Base-by-base conservation (phyloP, 257 asterid species). In the Sherardia arvensis region DNA sequence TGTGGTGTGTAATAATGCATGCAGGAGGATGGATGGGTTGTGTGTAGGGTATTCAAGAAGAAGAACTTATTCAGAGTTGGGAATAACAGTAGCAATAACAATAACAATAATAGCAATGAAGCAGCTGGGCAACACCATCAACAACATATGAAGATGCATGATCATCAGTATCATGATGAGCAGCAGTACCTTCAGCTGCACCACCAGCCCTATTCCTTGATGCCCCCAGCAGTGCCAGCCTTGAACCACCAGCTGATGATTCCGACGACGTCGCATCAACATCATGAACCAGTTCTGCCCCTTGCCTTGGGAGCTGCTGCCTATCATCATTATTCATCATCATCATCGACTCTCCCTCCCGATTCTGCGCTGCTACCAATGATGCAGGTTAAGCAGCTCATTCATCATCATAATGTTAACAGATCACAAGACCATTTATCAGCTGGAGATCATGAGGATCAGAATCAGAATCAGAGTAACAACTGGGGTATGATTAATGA, bases 21-120 rank as follows among this genome's bases (percentile, higher is more conserved):
- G 7, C 66, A 89, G 95, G 97, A 87, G 73, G 97, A 85, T 47
- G 97, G 97, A 18, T 90, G 97, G 97, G 97, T 90, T 45, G 81
- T 90, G 40, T 90, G 97, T 49, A 83, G 96, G 55, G 97, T 87
- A 17, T 90, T 90, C 91, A 90, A 84, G 85, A 90, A 90, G 88
- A 90, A 87, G 71, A 90, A 82, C 53, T 78, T 87, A 15, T 84
- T 87, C 81, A 87, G 81, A 81, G 76, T 82, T 36, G 87, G 80
- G 36, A 73, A 53, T 38, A 36, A 40, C 4, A 40, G 14, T 14
- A 43, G n/a, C n/a, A n/a, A 20, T n/a, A n/a, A n/a, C n/a, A 73
- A 53, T 38, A 36, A 40, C 4, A 40, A 40, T 14, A 43, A 5
- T 6, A n/a, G 7, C 10, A 83, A 58, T 51, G 85, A 77, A 36